A percentile compares a stretch with the other conserved stretches of the same genome.
These are phyloP conservation scores for Hippophae gyantsensis DNA, from an alignment of 306 rosid genomes.

Conservation along the genomic window DNA sequence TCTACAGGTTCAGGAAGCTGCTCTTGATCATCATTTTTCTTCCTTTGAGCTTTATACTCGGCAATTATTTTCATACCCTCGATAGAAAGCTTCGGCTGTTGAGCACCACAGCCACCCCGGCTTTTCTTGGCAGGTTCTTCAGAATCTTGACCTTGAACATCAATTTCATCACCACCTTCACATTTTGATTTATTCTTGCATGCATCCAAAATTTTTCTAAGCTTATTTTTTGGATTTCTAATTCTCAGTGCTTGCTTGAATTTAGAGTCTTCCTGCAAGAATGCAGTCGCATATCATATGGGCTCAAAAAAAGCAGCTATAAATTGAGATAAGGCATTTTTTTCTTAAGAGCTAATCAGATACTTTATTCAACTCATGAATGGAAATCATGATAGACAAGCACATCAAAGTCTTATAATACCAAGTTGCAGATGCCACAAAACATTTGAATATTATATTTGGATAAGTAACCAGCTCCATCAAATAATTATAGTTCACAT, in stretches of 20 bases:
- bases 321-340: not conserved
- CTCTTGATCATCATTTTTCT: conserved; percentile 89
- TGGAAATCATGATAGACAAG: too few relatives aligned
- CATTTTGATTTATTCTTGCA: conserved; percentile 85
- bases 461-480: too few relatives aligned
- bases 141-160: conserved; percentile 48
- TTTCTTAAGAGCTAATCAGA: conserved; percentile 50
- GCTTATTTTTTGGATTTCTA: conserved; percentile 71
- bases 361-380: too few relatives aligned
- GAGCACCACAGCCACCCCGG: conserved; percentile 99
- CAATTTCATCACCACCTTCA: conserved; percentile 96
- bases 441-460: too few relatives aligned
- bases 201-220: conserved; percentile 80
- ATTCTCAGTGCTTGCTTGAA: conserved; percentile 86
- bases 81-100: conserved; percentile 82
- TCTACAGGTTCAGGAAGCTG: conserved; percentile 97
- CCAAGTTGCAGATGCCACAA: too few relatives aligned
- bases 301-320: conserved; percentile 1
- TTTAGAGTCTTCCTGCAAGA: conserved; percentile 71
- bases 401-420: too few relatives aligned
- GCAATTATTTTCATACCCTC: conserved; percentile 94
- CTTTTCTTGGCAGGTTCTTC: conserved; percentile 78
- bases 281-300: conserved; percentile 8
- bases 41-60: conserved; percentile 82
- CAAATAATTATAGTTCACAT: too few relatives aligned